A percentile compares a stretch with the other conserved stretches of the same genome.
Conservation (phyloP, 257 asterid genomes). For the Plantago elongata region DNA sequence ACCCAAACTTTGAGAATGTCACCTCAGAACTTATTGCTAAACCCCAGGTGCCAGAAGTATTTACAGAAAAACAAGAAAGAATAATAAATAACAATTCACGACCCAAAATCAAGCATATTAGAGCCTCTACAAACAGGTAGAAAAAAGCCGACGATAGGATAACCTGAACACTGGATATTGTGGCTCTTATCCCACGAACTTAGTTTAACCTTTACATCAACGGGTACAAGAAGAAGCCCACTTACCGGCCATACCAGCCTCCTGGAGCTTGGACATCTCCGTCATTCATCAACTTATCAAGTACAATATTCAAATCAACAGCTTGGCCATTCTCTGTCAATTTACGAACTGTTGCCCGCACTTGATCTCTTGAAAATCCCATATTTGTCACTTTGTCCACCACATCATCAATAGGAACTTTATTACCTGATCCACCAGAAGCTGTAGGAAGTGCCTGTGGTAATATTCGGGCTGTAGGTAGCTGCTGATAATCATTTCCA, state of each 20-base stretch:
- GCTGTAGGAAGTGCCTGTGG: slow-evolving; percentile 65
- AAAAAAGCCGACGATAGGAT: background rate
- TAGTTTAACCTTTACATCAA: background rate
- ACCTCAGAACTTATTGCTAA: too few relatives aligned
- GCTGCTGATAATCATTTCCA: slow-evolving; percentile 44
- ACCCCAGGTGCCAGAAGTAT: background rate
- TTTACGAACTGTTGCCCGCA: slow-evolving; percentile 49
- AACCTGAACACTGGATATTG: background rate
- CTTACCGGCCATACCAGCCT: slow-evolving; percentile 48
- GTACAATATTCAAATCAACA: slow-evolving; percentile 55
- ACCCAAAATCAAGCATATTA: background rate
- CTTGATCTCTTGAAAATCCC: slow-evolving; percentile 67
- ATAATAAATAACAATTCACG: background rate
- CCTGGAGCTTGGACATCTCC: slow-evolving; percentile 47
- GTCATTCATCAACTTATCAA: slow-evolving; percentile 68
- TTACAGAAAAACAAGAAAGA: background rate
- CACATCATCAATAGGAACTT: slow-evolving; percentile 64
- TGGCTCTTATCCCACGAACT: background rate
- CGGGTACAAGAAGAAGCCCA: background rate
- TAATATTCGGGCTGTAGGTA: slow-evolving; percentile 52
- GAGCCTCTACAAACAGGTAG: background rate
- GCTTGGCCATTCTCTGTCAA: slow-evolving; percentile 64
- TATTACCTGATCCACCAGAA: slow-evolving; percentile 41
- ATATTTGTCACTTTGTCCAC: slow-evolving; percentile 54
- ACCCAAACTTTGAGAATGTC: too few relatives aligned